Evolutionary conservation across 2,329 filamentous ascomycete genomes (phyloP), one percentile per base, ranked within the genome.

Genomic region (Clonostachys byssicola): DNA sequence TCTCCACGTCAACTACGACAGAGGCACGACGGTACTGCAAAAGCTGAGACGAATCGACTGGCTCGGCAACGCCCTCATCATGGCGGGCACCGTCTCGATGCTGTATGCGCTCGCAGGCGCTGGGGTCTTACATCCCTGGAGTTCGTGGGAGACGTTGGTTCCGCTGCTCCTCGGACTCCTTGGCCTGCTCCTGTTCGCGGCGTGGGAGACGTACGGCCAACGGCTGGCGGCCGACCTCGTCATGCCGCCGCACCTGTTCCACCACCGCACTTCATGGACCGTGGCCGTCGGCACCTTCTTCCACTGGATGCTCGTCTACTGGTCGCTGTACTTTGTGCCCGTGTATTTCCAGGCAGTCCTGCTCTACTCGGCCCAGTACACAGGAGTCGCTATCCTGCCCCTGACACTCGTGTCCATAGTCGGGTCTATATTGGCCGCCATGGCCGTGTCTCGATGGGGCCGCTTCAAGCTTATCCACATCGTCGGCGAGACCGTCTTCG

Each of bases 281-380:
- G n/a, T 62, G 12, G 54, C 54, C 18, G 39, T 48, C 30, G 58
- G 54, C 40, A 58, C 58, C 2, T 60, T 60, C 33, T 34, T 61
- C 8, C 51, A 51, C 20, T 50, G 42, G 7, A 10, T 60, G 2
- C 23, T 58, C 1, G 43, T 71, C 7, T 62, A 63, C 42, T 71
- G 67, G 62, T 52, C 58, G 4, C 55, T 63, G 43, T 70, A 64
- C 55, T 74, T 73, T 49, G 43, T 74, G 1, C 71, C 73, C 0
- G 49, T 77, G 2, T 77, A 74, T 52, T 76, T 75, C 51, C 72
- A 77, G 44, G 62, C 60, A 1, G 67, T 76, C 0, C 56, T 59
- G 5, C 43, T 56, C 2, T 59, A 61, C 5, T 56, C 59, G 1
- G 63, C 74, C 0, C 51, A 56, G 0, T 51, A 59, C 0, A 57